Evolutionary conservation across 2,329 filamentous ascomycete species (phyloP).

Genomic region (Ophiocordyceps unilateralis): DNA sequence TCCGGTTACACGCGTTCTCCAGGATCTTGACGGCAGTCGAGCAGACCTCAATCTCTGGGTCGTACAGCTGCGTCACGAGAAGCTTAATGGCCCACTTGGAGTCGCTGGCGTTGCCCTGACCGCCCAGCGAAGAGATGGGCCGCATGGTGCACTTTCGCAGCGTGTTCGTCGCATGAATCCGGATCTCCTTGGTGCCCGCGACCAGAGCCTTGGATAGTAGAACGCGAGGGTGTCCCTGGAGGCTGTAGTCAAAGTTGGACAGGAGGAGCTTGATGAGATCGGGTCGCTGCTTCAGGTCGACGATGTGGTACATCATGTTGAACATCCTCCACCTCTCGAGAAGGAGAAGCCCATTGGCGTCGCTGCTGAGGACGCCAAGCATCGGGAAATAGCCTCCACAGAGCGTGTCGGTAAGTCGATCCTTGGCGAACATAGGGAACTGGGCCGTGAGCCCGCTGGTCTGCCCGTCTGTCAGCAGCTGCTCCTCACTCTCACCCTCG

Average conservation of each 20-base stretch:
- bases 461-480: conserved; percentile 16
- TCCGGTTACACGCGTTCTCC: conserved; percentile 91
- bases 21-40: conserved; percentile 92
- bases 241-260: conserved; percentile 79
- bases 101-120: conserved; percentile 33
- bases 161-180: conserved; percentile 75
- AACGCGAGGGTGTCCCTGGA: conserved; percentile 78
- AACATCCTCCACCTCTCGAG: conserved; percentile 95
- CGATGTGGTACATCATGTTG: conserved; percentile 99
- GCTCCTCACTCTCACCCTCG: too few species aligned
- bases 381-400: conserved; percentile 90
- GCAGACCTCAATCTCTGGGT: conserved; percentile 92
- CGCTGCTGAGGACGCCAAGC: conserved; percentile 71
- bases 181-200: conserved; percentile 76
- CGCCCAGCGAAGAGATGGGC: conserved; percentile 18
- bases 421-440: conserved; percentile 74
- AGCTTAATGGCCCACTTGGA: conserved; percentile 93
- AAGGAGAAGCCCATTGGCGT: conserved; percentile 69
- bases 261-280: conserved; percentile 82
- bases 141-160: conserved; percentile 69
- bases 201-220: conserved; percentile 89
- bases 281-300: conserved; percentile 77
- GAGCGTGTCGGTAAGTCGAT: conserved; percentile 70
- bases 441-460: conserved; percentile 62
- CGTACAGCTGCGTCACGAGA: conserved; percentile 95